These are phyloP conservation scores for Geotrichum bryndzae DNA, from an alignment of 1,139 yeast species.

Conservation along the genomic window DNA sequence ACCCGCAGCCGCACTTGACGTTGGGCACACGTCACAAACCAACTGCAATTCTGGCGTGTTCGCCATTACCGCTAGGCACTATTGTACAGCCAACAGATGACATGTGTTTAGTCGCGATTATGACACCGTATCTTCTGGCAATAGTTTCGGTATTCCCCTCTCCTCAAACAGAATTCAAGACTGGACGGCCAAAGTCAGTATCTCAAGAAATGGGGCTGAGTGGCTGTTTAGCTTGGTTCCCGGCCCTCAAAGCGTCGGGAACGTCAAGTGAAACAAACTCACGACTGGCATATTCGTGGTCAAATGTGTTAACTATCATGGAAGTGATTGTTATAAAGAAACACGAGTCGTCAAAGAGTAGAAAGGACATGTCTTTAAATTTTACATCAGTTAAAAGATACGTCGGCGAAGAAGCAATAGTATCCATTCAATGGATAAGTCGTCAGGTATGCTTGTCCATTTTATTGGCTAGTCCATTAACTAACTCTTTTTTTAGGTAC, in stretches of 20 bases:
- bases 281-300: conserved; percentile 62
- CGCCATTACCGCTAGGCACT: conserved; percentile 51
- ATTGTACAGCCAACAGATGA: conserved; percentile 48
- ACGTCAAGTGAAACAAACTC: conserved; percentile 34
- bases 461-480: background rate
- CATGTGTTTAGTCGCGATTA: conserved; percentile 55
- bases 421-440: conserved; percentile 57
- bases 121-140: conserved; percentile 48
- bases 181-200: conserved; percentile 43
- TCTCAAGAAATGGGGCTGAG: conserved; percentile 36
- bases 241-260: conserved; percentile 35
- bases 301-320: conserved; percentile 49
- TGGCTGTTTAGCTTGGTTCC: conserved; percentile 59
- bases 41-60: conserved; percentile 39
- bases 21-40: conserved; percentile 22
- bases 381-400: conserved; percentile 46
- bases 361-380: conserved; percentile 34
- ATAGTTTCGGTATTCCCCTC: conserved; percentile 53
- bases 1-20: conserved; percentile 27
- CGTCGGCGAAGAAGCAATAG: conserved; percentile 44
- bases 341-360: conserved; percentile 22
- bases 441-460: conserved; percentile 31
- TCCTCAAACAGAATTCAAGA: conserved; percentile 49
- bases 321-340: conserved; percentile 48
- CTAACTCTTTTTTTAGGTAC: conserved; percentile 28